Percentiles rank a stretch among this genome's conserved stretches.
phyloP scores from a whole-genome alignment of 75 land plant species.

The Selaginella tamariscina region DNA sequence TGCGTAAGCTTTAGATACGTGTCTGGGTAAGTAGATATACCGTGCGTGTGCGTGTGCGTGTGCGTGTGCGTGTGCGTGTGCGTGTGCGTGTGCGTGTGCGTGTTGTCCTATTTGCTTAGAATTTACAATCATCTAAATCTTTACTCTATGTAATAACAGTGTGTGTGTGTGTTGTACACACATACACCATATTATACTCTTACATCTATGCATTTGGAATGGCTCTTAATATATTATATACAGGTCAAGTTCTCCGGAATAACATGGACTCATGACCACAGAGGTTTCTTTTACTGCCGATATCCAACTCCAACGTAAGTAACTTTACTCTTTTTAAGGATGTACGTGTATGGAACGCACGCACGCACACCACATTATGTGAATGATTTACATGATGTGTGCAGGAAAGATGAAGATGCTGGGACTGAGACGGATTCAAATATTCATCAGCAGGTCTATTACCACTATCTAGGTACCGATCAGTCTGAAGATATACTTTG shows the following conservation, averaged over 20 bases:
- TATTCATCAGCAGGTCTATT: slow-evolving; percentile 66
- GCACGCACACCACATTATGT: background rate
- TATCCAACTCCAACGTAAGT: slow-evolving; percentile 84
- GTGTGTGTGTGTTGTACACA: too few species aligned
- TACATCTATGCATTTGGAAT: too few species aligned
- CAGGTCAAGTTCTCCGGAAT: slow-evolving; percentile 90
- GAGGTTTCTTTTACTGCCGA: slow-evolving; percentile 93
- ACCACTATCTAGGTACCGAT: slow-evolving; percentile 86
- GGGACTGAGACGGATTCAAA: slow-evolving; percentile 83
- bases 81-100: too few species aligned
- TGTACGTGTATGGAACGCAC: background rate
- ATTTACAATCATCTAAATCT: too few species aligned
- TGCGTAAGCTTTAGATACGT: background rate
- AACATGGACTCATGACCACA: slow-evolving; percentile 89
- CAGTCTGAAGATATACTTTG: slow-evolving; percentile 92
- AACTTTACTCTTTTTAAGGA: background rate
- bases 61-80: too few species aligned
- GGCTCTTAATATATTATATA: too few species aligned
- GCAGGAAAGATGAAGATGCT: slow-evolving; percentile 58
- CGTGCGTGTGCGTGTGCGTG: too few species aligned
- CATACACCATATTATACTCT: too few species aligned
- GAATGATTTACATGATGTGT: background rate
- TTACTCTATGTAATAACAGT: too few species aligned
- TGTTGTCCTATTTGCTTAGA: too few species aligned
- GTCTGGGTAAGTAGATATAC: slow-evolving; percentile 65